A percentile compares a stretch with the other conserved stretches of the same genome.
These are phyloP conservation scores for Trichosporon inkin DNA, from an alignment of 1,284 basidiomycete species.

Conservation along the genomic window DNA sequence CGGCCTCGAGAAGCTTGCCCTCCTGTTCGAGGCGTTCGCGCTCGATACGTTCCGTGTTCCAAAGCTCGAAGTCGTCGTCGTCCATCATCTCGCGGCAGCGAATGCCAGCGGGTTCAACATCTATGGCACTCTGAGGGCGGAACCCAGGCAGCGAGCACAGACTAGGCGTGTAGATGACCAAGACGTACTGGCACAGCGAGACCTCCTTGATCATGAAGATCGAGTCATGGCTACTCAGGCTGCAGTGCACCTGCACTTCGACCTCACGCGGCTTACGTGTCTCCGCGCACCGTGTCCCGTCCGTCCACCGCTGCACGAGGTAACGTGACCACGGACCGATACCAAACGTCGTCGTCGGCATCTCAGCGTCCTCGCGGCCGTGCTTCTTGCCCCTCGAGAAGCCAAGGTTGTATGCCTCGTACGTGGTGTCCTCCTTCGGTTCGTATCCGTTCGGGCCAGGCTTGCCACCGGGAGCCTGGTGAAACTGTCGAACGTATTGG, in stretches of 20 bases:
- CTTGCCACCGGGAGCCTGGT: slow-evolving; percentile 60
- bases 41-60: slow-evolving; percentile 15
- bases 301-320: slow-evolving; percentile 79
- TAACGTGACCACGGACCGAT: slow-evolving; percentile 59
- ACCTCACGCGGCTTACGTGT: slow-evolving; percentile 76
- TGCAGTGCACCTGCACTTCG: slow-evolving; percentile 96
- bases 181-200: slow-evolving; percentile 78
- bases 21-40: not conserved
- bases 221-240: slow-evolving; percentile 70
- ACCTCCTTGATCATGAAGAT: slow-evolving; percentile 89
- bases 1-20: slow-evolving; percentile 7
- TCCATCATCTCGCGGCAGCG: slow-evolving; percentile 44
- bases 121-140: slow-evolving; percentile 57
- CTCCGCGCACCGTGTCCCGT: slow-evolving; percentile 87
- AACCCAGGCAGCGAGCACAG: slow-evolving; percentile 88
- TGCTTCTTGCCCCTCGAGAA: slow-evolving; percentile 20
- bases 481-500: slow-evolving; percentile 82
- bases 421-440: slow-evolving; percentile 64
- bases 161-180: slow-evolving; percentile 87
- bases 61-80: slow-evolving; percentile 38
- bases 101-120: slow-evolving; percentile 38
- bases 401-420: slow-evolving; percentile 48
- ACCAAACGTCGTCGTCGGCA: slow-evolving; percentile 31
- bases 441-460: slow-evolving; percentile 63
- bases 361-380: slow-evolving; percentile 15